Percentiles rank a stretch among this genome's conserved stretches.
phyloP scores from a whole-genome alignment of 75 land plant species.

The Picea glauca region DNA sequence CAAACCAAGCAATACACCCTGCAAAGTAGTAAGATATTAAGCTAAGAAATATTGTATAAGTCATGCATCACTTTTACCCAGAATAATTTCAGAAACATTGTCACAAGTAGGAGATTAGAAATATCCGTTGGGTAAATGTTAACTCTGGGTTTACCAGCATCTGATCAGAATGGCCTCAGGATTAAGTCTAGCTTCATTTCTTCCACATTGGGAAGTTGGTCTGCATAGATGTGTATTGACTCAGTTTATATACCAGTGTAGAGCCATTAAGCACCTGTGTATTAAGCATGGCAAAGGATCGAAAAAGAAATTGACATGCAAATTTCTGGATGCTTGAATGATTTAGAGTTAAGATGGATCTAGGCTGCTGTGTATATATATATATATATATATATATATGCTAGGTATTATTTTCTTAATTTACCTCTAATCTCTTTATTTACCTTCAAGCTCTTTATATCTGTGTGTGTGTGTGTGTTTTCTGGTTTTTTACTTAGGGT shows the following conservation, averaged over 20 bases:
- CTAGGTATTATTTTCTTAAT: too few relatives aligned
- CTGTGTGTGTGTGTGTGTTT: too few relatives aligned
- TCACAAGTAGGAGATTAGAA: background rate
- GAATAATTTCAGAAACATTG: conserved; percentile 1
- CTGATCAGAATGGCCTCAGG: background rate
- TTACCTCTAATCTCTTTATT: too few relatives aligned
- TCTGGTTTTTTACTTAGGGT: too few relatives aligned
- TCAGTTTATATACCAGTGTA: background rate
- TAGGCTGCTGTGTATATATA: too few relatives aligned
- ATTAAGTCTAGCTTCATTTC: background rate
- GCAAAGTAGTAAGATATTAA: conserved; percentile 4
- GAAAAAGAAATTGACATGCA: too few relatives aligned
- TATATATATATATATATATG: too few relatives aligned
- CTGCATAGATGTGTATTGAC: background rate
- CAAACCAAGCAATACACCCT: conserved; percentile 90
- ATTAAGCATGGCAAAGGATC: too few relatives aligned
- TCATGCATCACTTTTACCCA: background rate
- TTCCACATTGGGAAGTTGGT: background rate
- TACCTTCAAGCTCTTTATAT: too few relatives aligned
- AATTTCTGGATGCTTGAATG: too few relatives aligned
- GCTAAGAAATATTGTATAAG: background rate
- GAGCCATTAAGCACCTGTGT: too few relatives aligned
- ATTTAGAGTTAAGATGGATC: too few relatives aligned
- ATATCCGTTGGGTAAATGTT: background rate
- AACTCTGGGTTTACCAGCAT: background rate